Evolutionary conservation across 1,284 basidiomycete species (phyloP), one percentile per base, ranked within the genome.

Genomic region (Inonotus obliquus): DNA sequence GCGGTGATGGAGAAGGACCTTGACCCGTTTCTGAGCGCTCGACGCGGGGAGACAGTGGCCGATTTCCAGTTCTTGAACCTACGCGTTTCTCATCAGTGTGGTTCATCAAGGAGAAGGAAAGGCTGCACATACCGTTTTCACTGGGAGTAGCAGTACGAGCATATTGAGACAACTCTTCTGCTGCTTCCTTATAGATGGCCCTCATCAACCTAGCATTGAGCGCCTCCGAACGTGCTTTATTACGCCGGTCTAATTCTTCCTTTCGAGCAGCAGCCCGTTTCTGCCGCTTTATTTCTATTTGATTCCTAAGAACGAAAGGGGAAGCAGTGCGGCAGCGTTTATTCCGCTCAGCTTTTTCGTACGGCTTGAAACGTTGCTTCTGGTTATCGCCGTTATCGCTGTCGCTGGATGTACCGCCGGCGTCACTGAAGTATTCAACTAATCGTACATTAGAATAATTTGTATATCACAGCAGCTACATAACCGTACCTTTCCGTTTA

Each of bases 401-500:
- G 13, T 67, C 69, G 49, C 73, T 75, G 41, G 74, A 73, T 25
- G 65, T 59, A 6, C 55, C 48, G 17, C 59, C 54, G 2, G 47
- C 47, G 19, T 53, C 51, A 21, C 56, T 58, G 19, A 70, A 37
- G 13, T 14, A 29, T 10, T 32, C 35, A 4, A 41, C 51, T 59
- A 19, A 27, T 10, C 11, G 11, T 25, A 4, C 10, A 41, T 64
- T 64, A 57, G 69, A 68, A 54, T 55, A 25, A 32, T 38, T n/a
- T 25, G 41, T 17, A 19, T 54, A 45, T 4, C 35, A 48, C 5
- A 29, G 47, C 45, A 53, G 41, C 23, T n/a, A 38, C 57, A 14
- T 44, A 44, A 61, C 7, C 68, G 29, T 62, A 83, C 83, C 76
- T 76, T 83, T 82, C 45, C 83, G 77, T 67, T 83, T 82, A 13